These are phyloP conservation scores for Bolboschoenoplectus hybrid DNA, from an alignment of 202 grass and related monocot genomes.

Conservation along the genomic window DNA sequence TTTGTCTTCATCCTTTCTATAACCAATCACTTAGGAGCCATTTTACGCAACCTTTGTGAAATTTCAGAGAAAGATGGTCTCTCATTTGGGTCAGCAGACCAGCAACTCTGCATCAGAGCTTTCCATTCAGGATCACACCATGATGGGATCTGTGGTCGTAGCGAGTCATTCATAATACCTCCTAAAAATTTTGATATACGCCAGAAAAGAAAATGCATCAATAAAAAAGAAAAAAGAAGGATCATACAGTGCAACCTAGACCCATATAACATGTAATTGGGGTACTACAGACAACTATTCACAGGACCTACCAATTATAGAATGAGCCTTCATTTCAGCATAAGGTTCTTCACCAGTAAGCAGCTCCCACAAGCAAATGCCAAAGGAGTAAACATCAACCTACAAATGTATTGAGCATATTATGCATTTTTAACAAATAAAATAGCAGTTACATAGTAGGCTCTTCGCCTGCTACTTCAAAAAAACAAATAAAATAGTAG, in stretches of 20 bases:
- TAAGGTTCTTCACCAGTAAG: constrained; percentile 96
- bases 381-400: constrained; percentile 97
- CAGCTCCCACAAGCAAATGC: constrained; percentile 95
- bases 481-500: constrained; percentile 33
- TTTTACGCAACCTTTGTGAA: constrained; percentile 89
- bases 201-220: constrained; percentile 43
- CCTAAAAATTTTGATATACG: constrained; percentile 51
- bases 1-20: constrained; percentile 45
- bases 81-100: constrained; percentile 68
- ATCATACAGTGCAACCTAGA: constrained; percentile 15
- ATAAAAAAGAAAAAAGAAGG: constrained; percentile 6
- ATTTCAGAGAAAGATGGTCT: constrained; percentile 93
- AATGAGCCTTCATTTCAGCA: constrained; percentile 83
- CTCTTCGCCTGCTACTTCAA: no score
- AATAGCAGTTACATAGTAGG: neutral
- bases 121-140: constrained; percentile 99
- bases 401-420: constrained; percentile 38
- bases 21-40: constrained; percentile 68
- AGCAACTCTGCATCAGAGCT: constrained; percentile 82
- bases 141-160: constrained; percentile 76
- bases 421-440: constrained; percentile 35
- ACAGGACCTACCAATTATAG: constrained; percentile 74
- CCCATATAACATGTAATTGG: constrained; percentile 34
- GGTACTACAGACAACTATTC: constrained; percentile 25
- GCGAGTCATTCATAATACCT: constrained; percentile 71